Evolutionary conservation across 2,329 filamentous ascomycete genomes (phyloP).

Genomic region (Coniosporium tulheliwenetii): DNA sequence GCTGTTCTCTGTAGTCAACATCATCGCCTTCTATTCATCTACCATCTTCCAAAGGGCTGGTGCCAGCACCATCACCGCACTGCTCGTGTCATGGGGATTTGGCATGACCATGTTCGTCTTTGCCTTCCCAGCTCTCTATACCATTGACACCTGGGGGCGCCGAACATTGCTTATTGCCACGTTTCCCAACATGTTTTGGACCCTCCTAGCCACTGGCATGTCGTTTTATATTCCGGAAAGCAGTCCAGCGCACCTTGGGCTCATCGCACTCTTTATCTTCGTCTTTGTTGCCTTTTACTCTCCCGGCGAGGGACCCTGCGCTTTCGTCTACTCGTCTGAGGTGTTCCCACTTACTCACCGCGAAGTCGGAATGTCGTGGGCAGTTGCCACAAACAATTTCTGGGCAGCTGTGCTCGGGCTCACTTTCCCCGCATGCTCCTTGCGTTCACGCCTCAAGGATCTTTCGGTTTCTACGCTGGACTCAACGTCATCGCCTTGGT

Average conservation of each 20-base stretch:
- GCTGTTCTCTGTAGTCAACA: slow-evolving; percentile 30
- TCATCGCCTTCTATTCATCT: slow-evolving; percentile 21
- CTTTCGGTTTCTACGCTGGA: slow-evolving; percentile 1
- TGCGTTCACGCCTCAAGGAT: background rate
- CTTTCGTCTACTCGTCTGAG: slow-evolving; percentile 53
- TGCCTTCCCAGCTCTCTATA: slow-evolving; percentile 42
- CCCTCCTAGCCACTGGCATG: slow-evolving; percentile 30
- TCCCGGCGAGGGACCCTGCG: slow-evolving; percentile 37
- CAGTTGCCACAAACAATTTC: slow-evolving; percentile 50
- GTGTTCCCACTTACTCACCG: slow-evolving; percentile 56
- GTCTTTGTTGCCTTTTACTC: slow-evolving; percentile 30
- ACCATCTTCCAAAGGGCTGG: slow-evolving; percentile 34
- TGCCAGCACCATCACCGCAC: slow-evolving; percentile 20
- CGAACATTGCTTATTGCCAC: slow-evolving; percentile 31
- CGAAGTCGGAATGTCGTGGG: slow-evolving; percentile 56
- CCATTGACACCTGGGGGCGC: slow-evolving; percentile 42
- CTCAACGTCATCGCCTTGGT: slow-evolving; percentile 44
- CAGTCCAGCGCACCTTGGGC: slow-evolving; percentile 24
- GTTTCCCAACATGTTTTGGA: slow-evolving; percentile 35
- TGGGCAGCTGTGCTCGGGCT: slow-evolving; percentile 45
- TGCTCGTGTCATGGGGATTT: slow-evolving; percentile 43
- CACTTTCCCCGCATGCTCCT: slow-evolving; percentile 42
- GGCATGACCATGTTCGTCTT: slow-evolving; percentile 44
- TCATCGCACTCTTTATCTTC: slow-evolving; percentile 42
- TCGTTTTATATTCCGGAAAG: slow-evolving; percentile 33